Conservation (phyloP, 2,329 filamentous ascomycete genomes). For the Cordyceps farinosa region DNA sequence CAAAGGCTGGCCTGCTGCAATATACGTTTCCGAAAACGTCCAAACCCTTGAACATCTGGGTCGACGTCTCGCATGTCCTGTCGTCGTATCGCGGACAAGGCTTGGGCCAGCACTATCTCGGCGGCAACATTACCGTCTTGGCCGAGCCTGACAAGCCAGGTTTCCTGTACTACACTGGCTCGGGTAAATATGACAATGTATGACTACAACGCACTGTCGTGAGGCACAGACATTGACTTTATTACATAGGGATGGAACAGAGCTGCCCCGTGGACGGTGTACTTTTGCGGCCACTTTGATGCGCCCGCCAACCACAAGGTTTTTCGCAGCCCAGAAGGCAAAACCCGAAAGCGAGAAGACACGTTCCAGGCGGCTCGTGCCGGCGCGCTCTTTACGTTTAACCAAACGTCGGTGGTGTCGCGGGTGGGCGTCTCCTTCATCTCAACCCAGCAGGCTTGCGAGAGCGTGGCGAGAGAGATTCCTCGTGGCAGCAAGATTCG, state of each 20-base stretch:
- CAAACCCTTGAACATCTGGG: constrained; percentile 46
- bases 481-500: constrained; percentile 40
- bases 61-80: constrained; percentile 65
- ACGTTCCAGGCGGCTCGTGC: constrained; percentile 38
- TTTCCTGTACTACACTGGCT: constrained; percentile 51
- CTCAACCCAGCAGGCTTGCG: constrained; percentile 58
- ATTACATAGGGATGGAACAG: constrained; percentile 55
- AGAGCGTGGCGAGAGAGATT: constrained; percentile 55
- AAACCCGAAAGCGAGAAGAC: not conserved
- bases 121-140: constrained; percentile 54
- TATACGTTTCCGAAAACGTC: constrained; percentile 52
- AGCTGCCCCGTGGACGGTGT: constrained; percentile 59
- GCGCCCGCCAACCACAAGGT: constrained; percentile 41
- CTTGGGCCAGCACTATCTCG: constrained; percentile 59
- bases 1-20: constrained; percentile 56
- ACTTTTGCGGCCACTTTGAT: constrained; percentile 61
- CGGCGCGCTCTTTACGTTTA: constrained; percentile 54
- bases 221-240: constrained; percentile 11
- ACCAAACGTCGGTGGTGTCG: constrained; percentile 45
- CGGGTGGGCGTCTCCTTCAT: constrained; percentile 66
- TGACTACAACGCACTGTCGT: not conserved
- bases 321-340: constrained; percentile 36
- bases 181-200: constrained; percentile 60
- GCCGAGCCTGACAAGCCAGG: constrained; percentile 31
- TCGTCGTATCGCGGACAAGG: constrained; percentile 58